Evolutionary conservation across 768 basidiomycete species (phyloP).

Genomic region (Udeniomyces megalosporus): DNA sequence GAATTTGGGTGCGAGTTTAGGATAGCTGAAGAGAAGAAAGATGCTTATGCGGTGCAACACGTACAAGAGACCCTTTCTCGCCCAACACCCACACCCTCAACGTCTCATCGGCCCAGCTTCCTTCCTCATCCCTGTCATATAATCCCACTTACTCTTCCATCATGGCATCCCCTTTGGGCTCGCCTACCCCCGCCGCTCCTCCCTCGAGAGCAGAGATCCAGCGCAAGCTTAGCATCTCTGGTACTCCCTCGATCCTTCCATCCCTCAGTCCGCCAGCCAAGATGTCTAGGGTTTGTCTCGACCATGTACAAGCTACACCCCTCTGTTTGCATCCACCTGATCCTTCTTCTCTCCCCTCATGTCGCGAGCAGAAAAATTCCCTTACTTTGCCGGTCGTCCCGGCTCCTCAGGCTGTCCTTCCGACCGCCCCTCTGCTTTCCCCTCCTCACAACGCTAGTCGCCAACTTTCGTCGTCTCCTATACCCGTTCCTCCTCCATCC

Average conservation of each 20-base stretch:
- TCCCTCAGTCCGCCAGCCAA: neutral
- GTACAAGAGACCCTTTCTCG: too few species aligned
- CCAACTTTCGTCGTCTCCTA: neutral
- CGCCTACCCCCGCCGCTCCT: constrained; percentile 35
- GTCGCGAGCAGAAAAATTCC: constrained; percentile 9
- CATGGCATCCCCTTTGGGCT: too few species aligned
- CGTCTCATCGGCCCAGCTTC: too few species aligned
- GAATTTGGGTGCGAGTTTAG: too few species aligned
- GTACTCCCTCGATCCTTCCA: constrained; percentile 10
- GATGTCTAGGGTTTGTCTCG: neutral
- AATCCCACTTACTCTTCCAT: too few species aligned
- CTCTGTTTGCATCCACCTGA: constrained; percentile 17
- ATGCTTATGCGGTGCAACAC: too few species aligned
- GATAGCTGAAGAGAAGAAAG: too few species aligned
- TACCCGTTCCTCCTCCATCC: neutral
- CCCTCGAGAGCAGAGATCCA: constrained; percentile 76
- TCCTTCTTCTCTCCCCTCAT: neutral
- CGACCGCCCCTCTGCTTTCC: neutral
- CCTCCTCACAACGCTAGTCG: neutral
- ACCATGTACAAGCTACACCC: constrained; percentile 16
- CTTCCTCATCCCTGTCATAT: too few species aligned
- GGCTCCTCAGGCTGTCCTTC: neutral
- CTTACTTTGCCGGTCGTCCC: neutral
- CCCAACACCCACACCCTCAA: too few species aligned
- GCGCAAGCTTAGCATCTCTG: constrained; percentile 41